These are phyloP conservation scores for Aegilops tauschii DNA, from an alignment of 176 grass and related monocot genomes.

Conservation along the genomic window DNA sequence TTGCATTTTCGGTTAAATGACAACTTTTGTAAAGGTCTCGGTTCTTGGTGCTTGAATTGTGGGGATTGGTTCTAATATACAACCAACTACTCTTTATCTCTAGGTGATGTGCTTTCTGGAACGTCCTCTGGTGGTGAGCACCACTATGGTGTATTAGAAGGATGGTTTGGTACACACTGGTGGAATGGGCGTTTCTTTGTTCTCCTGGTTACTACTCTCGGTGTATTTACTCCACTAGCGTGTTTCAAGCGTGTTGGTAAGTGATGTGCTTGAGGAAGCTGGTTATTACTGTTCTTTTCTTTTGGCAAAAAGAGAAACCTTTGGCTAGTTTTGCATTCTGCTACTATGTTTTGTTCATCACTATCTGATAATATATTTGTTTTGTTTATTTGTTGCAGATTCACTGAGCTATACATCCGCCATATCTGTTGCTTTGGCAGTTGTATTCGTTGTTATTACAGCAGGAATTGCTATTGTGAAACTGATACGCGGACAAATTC, in stretches of 20 bases:
- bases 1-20: background rate
- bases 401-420: constrained; percentile 89
- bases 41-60: background rate
- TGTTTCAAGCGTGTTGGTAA: constrained; percentile 88
- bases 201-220: constrained; percentile 61
- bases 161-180: constrained; percentile 90
- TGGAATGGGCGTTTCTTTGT: constrained; percentile 86
- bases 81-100: background rate
- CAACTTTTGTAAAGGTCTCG: background rate
- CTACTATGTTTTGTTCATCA: background rate
- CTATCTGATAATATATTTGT: background rate
- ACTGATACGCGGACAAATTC: constrained; percentile 62
- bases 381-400: constrained; percentile 58
- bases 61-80: background rate
- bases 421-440: constrained; percentile 82
- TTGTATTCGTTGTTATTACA: constrained; percentile 86
- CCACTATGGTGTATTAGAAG: constrained; percentile 88
- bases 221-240: constrained; percentile 70
- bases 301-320: background rate
- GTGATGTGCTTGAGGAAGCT: background rate
- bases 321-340: background rate
- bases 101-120: constrained; percentile 94
- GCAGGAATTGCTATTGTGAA: constrained; percentile 92
- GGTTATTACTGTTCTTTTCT: background rate
- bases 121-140: constrained; percentile 65